Conservation (phyloP, 225 moss, liverwort and hornwort genomes). For the Anthoceros angustus region DNA sequence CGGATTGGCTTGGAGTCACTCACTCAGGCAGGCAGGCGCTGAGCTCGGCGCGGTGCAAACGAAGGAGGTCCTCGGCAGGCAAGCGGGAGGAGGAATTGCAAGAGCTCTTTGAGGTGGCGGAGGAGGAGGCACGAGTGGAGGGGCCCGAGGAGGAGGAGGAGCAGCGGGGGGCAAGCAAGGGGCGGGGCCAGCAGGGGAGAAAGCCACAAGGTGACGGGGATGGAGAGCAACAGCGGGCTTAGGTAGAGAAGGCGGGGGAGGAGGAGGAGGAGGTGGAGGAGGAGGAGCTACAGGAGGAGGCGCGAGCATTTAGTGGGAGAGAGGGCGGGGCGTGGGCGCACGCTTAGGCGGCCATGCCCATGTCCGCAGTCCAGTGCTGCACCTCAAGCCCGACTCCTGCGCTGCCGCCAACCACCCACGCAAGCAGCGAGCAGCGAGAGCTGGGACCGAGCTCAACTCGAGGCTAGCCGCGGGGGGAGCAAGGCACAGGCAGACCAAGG, state of each 20-base stretch:
- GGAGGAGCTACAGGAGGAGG: too few relatives aligned
- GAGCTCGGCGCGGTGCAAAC: not conserved
- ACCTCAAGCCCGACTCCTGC: not conserved
- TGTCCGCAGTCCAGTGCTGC: slow-evolving; percentile 2
- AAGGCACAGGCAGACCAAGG: too few relatives aligned
- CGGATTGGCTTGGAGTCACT: not conserved
- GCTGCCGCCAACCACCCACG: too few relatives aligned
- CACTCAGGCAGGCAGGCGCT: not conserved
- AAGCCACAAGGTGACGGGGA: too few relatives aligned
- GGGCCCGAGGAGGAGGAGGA: not conserved
- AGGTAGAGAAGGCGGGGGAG: too few relatives aligned
- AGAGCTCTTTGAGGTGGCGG: not conserved
- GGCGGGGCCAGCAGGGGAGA: too few relatives aligned
- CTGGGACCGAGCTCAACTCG: too few relatives aligned
- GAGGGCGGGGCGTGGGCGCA: not conserved
- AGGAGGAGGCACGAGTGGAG: not conserved
- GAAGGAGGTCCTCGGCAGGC: too few relatives aligned
- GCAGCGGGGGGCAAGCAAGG: not conserved
- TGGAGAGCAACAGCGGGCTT: too few relatives aligned
- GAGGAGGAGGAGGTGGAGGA: slow-evolving; percentile 3
- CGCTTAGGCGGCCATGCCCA: slow-evolving; percentile 1
- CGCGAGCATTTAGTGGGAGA: slow-evolving; percentile 4
- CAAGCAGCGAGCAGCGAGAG: too few relatives aligned
- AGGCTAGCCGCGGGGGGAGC: too few relatives aligned
- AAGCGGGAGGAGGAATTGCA: not conserved